phyloP scores from a whole-genome alignment of 306 rosid species.

The Erythrophleum fordii region DNA sequence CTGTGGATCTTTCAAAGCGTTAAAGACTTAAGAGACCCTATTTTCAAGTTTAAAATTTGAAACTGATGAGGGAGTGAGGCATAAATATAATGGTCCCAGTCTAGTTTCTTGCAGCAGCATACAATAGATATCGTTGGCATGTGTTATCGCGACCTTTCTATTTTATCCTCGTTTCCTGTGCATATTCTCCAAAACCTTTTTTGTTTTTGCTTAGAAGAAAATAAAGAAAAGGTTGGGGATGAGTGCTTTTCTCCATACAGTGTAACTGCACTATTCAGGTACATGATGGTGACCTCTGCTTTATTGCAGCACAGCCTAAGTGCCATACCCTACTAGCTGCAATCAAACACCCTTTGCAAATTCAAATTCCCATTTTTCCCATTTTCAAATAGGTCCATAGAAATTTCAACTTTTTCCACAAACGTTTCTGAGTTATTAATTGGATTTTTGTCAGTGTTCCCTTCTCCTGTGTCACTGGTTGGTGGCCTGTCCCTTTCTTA shows the following conservation, averaged over 20 bases:
- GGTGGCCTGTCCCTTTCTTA: slow-evolving; percentile 49
- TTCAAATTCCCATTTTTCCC: slow-evolving; percentile 33
- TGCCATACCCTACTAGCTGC: background rate
- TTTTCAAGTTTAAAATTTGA: slow-evolving; percentile 49
- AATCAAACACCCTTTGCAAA: background rate
- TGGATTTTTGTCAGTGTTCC: slow-evolving; percentile 43
- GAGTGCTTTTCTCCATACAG: slow-evolving; percentile 35
- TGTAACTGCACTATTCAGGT: slow-evolving; percentile 34
- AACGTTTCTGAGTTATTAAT: slow-evolving; percentile 24
- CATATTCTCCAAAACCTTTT: slow-evolving; percentile 23
- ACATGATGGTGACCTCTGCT: slow-evolving; percentile 45
- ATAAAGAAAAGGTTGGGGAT: slow-evolving; percentile 12
- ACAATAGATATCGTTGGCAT: slow-evolving; percentile 51
- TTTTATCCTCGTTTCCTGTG: slow-evolving; percentile 33
- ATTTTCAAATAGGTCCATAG: slow-evolving; percentile 19
- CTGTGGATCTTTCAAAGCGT: slow-evolving; percentile 16
- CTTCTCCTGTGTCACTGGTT: slow-evolving; percentile 39
- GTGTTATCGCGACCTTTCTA: slow-evolving; percentile 54
- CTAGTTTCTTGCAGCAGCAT: slow-evolving; percentile 38
- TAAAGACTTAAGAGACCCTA: too few relatives aligned
- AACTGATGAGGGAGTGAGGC: background rate
- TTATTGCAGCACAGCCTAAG: slow-evolving; percentile 7
- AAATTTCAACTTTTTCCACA: slow-evolving; percentile 18
- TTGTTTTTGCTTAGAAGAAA: slow-evolving; percentile 15
- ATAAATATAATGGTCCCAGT: background rate